Percentiles rank a stretch among this genome's conserved stretches.
phyloP scores from a whole-genome alignment of 2,329 filamentous ascomycete genomes.

The Biscogniauxia sp. region DNA sequence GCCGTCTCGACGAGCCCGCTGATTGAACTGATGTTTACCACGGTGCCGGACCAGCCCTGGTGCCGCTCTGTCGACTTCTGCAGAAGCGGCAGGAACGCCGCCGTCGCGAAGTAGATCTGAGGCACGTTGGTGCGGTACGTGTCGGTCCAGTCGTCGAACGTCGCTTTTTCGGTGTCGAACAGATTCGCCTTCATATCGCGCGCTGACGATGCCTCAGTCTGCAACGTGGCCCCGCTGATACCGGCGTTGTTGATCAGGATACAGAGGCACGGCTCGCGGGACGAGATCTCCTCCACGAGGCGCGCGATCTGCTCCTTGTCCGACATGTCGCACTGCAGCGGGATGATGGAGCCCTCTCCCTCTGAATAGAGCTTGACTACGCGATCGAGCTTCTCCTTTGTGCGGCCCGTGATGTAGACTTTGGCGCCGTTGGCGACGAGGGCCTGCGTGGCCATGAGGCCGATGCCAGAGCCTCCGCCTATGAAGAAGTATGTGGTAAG shows the following conservation, averaged over 20 bases:
- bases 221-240: conserved; percentile 54
- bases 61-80: conserved; percentile 46
- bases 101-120: conserved; percentile 62
- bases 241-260: conserved; percentile 70
- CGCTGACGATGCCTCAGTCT: conserved; percentile 52
- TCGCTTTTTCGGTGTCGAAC: conserved; percentile 60
- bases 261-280: conserved; percentile 56
- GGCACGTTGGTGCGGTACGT: conserved; percentile 76
- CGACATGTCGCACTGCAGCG: conserved; percentile 61
- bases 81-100: conserved; percentile 61
- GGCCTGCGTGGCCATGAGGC: conserved; percentile 66
- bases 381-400: conserved; percentile 59
- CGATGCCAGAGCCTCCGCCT: conserved; percentile 61
- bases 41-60: conserved; percentile 52
- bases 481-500: not conserved
- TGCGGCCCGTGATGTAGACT: conserved; percentile 69
- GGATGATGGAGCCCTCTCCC: conserved; percentile 54
- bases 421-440: conserved; percentile 66
- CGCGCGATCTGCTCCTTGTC: conserved; percentile 57
- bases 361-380: conserved; percentile 58
- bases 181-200: conserved; percentile 56
- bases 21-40: conserved; percentile 68
- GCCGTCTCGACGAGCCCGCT: conserved; percentile 62
- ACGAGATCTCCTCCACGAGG: conserved; percentile 56
- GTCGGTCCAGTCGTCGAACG: conserved; percentile 67